Base-by-base conservation (phyloP, 768 basidiomycete genomes). In the Suillus tomentosus region DNA sequence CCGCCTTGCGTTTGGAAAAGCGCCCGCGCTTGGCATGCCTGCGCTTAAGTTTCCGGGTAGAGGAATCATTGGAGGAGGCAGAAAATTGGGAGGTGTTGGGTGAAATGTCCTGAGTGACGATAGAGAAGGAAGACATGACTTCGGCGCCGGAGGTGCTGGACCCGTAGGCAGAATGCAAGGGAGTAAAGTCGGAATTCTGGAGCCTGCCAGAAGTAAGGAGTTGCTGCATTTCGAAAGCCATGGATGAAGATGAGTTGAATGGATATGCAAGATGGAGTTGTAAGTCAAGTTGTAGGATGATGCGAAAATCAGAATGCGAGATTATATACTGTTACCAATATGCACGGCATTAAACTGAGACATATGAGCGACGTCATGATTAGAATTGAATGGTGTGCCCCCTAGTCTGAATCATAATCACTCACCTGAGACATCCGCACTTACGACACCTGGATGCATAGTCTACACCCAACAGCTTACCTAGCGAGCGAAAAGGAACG, bases 361-460 rank as follows among this genome's bases (percentile, higher is more conserved):
- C 53, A 54, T 34, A 15, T 3, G 27, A 34, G 19, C 31, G 31
- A 54, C 31, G 53, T 54, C 53, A 54, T 11, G 53, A 54, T 54
- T 34, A 53, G 17, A 54, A 54, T 34, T 54, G 53, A 34, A 31
- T 54, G 9, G 51, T 8, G 1, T 17, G 17, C 53, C 31, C 53
- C 34, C 53, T 54, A 36, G 53, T 54, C 53, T n/a, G 53, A 36
- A 36, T 54, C 53, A n/a, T 36, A 54, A 54, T 54, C 31, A 54
- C 53, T n/a, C 6, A 54, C 31, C 53, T 36, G 53, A 54, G 53
- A 54, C 31, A 54, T 54, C 53, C 53, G 53, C 19, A 54, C 34
- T n/a, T 34, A 22, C 31, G 31, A 31, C 36, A 54, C 10, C 31
- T 7, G 5, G 10, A n/a, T 54, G 31, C 53, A 54, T 6, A 19